A percentile compares a stretch with the other conserved stretches of the same genome.
phyloP scores from a whole-genome alignment of 2,329 filamentous ascomycete species.

The Ramichloridium luteum region DNA sequence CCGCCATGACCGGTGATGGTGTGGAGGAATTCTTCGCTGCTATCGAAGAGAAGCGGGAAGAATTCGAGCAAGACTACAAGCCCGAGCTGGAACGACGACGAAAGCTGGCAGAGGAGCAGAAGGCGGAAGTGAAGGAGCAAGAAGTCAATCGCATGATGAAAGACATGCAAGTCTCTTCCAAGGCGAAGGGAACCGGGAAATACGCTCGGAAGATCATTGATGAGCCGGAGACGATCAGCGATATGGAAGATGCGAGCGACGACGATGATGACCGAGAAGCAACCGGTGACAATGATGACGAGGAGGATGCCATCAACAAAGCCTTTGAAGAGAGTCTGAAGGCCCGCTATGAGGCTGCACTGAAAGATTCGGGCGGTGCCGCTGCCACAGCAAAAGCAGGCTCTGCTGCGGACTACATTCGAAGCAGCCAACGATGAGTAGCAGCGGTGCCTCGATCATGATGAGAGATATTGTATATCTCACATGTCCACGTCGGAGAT shows the following conservation, averaged over 20 bases:
- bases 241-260: conserved; percentile 42
- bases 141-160: conserved; percentile 91
- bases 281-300: conserved; percentile 28
- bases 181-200: conserved; percentile 23
- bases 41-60: conserved; percentile 71
- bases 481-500: no score
- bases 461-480: no score
- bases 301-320: conserved; percentile 45
- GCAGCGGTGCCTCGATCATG: no score
- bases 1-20: conserved; percentile 81
- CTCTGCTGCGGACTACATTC: conserved; percentile 13
- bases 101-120: conserved; percentile 62
- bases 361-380: conserved; percentile 30
- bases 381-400: conserved; percentile 7
- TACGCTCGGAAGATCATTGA: conserved; percentile 25
- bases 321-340: conserved; percentile 56
- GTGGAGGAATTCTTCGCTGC: conserved; percentile 89
- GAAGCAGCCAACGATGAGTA: conserved; percentile 13
- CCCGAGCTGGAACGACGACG: conserved; percentile 76
- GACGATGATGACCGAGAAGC: conserved; percentile 31
- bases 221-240: conserved; percentile 40
- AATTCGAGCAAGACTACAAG: conserved; percentile 83
- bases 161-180: conserved; percentile 59
- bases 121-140: conserved; percentile 58
- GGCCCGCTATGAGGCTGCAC: conserved; percentile 62